Evolutionary conservation across 345 rosid genomes (phyloP), one percentile per base, ranked within the genome.

Genomic region (Bretschneidera sinensis): DNA sequence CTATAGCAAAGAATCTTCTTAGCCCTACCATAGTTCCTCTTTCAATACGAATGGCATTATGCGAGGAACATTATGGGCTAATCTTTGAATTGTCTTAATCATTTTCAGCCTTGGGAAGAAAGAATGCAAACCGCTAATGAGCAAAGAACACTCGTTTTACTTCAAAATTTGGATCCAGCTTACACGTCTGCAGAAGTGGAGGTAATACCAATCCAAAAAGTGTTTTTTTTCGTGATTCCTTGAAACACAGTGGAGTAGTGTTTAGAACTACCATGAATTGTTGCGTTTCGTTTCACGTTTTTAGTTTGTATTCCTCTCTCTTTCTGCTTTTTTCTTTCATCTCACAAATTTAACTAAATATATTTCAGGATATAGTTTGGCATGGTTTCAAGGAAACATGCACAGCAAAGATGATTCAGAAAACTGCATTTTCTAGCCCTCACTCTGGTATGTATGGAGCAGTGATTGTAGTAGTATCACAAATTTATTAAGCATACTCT

Each of bases 81-180:
- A 73, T 67, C 47, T 65, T 24, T 53, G 24, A 57, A 66, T 47
- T 57, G 10, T 50, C 43, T 43, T 55, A 34, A 54, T 24, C 60
- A 57, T 70, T 61, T 25, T 25, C 74, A 92, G 98, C 77, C 89
- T 61, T 92, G 91, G 92, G 85, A 85, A 69, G 88, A 85, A 59
- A 79, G 79, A 54, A 71, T 92, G 75, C 71, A 57, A 43, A 65
- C 49, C 45, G 96, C 89, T 9, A 72, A 75, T 55, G 77, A 71
- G 64, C 57, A 67, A 54, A 89, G 77, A 55, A 85, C 48, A 25
- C 80, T 89, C 63, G 84, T 92, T 64, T 63, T 89, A 52, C 89
- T 89, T 61, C 88, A 59, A 59, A 89, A 89, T 76, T 68, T 92
- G 83, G 89, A 78, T 75, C 91, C 91, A 54, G 61, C 81, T 48